Conservation (phyloP, 495 filamentous ascomycete species). For the Neurospora intermedia region DNA sequence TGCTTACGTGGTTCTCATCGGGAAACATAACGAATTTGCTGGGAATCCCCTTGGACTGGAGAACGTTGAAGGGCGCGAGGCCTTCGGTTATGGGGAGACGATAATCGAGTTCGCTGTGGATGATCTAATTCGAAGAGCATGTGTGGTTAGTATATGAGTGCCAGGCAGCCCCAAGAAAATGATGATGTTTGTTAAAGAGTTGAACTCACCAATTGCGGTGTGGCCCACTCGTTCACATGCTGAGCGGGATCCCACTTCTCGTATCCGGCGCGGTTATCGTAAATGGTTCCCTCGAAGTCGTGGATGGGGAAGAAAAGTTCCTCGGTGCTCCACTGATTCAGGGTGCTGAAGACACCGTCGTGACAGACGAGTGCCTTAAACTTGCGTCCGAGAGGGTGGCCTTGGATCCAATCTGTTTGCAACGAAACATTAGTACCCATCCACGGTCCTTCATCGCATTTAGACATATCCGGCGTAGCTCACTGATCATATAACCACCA, state of each 20-base stretch:
- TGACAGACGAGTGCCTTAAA: conserved; percentile 89
- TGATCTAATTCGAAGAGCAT: conserved; percentile 37
- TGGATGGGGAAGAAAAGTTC: conserved; percentile 85
- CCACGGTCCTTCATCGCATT: neutral
- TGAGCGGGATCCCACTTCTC: conserved; percentile 72
- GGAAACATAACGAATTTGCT: conserved; percentile 75
- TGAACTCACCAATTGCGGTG: conserved; percentile 53
- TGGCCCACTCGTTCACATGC: conserved; percentile 59
- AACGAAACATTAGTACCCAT: conserved; percentile 2
- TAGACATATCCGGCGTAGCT: neutral
- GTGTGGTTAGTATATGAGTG: neutral
- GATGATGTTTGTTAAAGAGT: neutral
- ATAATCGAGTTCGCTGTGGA: conserved; percentile 90
- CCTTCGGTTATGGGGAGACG: conserved; percentile 76
- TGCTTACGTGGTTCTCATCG: conserved; percentile 56
- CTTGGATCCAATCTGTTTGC: conserved; percentile 55
- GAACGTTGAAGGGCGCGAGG: conserved; percentile 75
- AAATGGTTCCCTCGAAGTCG: conserved; percentile 71
- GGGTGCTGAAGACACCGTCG: conserved; percentile 78
- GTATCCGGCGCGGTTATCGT: conserved; percentile 62
- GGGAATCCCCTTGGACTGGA: conserved; percentile 62
- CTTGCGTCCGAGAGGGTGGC: conserved; percentile 57
- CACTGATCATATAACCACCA: conserved; percentile 77
- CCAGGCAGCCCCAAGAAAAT: neutral
- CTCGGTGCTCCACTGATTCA: conserved; percentile 63